Evolutionary conservation across 768 basidiomycete species (phyloP).

Genomic region (Suillus bovinus): DNA sequence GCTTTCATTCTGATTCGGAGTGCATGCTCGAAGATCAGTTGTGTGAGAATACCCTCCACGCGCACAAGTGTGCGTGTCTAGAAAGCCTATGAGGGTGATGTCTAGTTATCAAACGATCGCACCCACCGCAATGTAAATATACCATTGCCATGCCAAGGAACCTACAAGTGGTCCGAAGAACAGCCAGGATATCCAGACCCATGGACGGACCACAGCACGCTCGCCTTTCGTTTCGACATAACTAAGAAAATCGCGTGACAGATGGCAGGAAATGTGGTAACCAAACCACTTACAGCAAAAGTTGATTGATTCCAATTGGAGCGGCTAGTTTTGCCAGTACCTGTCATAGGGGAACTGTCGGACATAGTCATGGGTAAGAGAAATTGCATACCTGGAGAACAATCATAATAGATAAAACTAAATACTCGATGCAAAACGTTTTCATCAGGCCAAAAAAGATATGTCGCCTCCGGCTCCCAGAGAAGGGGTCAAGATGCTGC

Average conservation of each 20-base stretch:
- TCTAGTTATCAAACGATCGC: conserved; percentile 11
- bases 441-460: conserved; percentile 19
- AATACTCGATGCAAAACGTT: conserved; percentile 14
- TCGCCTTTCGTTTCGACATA: conserved; percentile 59
- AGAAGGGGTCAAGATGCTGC: conserved; percentile 30
- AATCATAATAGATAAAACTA: conserved; percentile 10
- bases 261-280: neutral
- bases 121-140: conserved; percentile 40
- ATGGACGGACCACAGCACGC: conserved; percentile 53
- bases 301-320: conserved; percentile 33
- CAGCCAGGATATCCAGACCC: conserved; percentile 64
- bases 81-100: neutral
- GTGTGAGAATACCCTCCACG: conserved; percentile 51
- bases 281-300: conserved; percentile 26
- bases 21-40: conserved; percentile 55
- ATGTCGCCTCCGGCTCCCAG: conserved; percentile 13
- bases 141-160: conserved; percentile 52
- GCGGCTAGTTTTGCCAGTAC: conserved; percentile 24
- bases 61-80: conserved; percentile 48
- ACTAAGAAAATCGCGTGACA: conserved; percentile 27
- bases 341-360: conserved; percentile 6
- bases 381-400: conserved; percentile 11
- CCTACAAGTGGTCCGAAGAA: conserved; percentile 48
- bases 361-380: neutral
- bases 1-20: conserved; percentile 52